These are phyloP conservation scores for Amphirosellinia nigrospora DNA, from an alignment of 495 filamentous ascomycete genomes.

Conservation along the genomic window DNA sequence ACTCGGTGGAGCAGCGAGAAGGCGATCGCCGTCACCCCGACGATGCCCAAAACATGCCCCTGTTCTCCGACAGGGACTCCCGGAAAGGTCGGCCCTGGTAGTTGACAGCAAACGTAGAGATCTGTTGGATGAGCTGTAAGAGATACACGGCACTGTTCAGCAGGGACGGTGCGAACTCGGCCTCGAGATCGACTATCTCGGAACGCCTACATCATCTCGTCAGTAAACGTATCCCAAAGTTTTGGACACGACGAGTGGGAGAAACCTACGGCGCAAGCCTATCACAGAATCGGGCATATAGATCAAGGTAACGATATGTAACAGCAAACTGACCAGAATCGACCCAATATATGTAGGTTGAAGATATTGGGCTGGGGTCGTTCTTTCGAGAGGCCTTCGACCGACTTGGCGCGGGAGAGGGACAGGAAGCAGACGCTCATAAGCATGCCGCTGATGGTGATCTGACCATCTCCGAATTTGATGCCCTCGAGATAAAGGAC, in stretches of 20 bases:
- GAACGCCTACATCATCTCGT: conserved; percentile 57
- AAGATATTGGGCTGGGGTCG: conserved; percentile 98
- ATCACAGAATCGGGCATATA: conserved; percentile 93
- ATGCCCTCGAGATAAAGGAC: conserved; percentile 98
- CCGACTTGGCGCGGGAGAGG: conserved; percentile 92
- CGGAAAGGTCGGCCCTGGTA: conserved; percentile 99
- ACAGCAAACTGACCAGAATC: conserved; percentile 96
- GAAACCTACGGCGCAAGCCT: conserved; percentile 75
- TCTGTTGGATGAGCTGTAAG: conserved; percentile 97
- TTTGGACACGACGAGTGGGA: not conserved
- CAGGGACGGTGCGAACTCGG: conserved; percentile 91
- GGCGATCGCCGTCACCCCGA: conserved; percentile 85
- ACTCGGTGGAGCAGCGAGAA: conserved; percentile 97
- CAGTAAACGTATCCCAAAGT: conserved; percentile 36
- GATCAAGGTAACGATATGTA: conserved; percentile 92
- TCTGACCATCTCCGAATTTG: conserved; percentile 98
- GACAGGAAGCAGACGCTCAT: conserved; percentile 99
- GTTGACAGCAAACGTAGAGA: conserved; percentile 99
- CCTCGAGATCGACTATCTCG: conserved; percentile 84
- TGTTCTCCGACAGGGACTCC: conserved; percentile 93
- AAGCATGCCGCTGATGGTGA: conserved; percentile 98
- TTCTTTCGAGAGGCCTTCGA: conserved; percentile 95
- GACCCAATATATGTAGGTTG: conserved; percentile 99
- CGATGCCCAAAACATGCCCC: conserved; percentile 95
- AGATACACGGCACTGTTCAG: conserved; percentile 98